A percentile compares a stretch with the other conserved stretches of the same genome.
Evolutionary conservation across 2,329 filamentous ascomycete species (phyloP).

Genomic region (Colletotrichum sp.): DNA sequence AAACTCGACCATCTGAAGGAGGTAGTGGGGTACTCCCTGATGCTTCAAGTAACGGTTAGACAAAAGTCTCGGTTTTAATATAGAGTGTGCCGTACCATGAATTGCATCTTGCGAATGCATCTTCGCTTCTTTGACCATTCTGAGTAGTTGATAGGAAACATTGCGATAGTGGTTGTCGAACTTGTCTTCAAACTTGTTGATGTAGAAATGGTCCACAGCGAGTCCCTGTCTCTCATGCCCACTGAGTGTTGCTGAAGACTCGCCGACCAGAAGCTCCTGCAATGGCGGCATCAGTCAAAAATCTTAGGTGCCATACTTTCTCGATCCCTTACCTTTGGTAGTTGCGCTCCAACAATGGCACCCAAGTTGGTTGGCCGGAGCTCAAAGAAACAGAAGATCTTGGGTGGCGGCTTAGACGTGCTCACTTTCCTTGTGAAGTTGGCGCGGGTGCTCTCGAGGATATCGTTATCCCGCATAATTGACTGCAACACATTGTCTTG

Average conservation of each 20-base stretch:
- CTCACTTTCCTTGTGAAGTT: not conserved
- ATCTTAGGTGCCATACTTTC: not conserved
- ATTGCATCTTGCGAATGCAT: not conserved
- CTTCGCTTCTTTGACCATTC: not conserved
- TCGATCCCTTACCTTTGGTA: not conserved
- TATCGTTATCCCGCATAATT: not conserved
- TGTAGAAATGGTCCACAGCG: not conserved
- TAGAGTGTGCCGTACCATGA: not conserved
- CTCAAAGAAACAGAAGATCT: not conserved
- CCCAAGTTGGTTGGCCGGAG: not conserved
- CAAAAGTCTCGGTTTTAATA: not conserved
- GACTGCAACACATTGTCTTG: not conserved
- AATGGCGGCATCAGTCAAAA: not conserved
- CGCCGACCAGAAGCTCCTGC: not conserved
- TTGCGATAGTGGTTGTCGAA: not conserved
- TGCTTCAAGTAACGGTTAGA: not conserved
- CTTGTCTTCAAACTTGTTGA: not conserved
- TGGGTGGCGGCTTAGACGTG: not conserved
- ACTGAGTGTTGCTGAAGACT: not conserved
- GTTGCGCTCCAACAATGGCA: not conserved
- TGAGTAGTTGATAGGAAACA: not conserved
- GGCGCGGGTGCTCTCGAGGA: not conserved
- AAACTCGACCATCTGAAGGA: not conserved
- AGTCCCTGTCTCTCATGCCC: not conserved
- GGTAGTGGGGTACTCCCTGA: not conserved